A percentile compares a stretch with the other conserved stretches of the same genome.
phyloP scores from a whole-genome alignment of 352 stramenopile genomes.

The Pythium utonaiense region DNA sequence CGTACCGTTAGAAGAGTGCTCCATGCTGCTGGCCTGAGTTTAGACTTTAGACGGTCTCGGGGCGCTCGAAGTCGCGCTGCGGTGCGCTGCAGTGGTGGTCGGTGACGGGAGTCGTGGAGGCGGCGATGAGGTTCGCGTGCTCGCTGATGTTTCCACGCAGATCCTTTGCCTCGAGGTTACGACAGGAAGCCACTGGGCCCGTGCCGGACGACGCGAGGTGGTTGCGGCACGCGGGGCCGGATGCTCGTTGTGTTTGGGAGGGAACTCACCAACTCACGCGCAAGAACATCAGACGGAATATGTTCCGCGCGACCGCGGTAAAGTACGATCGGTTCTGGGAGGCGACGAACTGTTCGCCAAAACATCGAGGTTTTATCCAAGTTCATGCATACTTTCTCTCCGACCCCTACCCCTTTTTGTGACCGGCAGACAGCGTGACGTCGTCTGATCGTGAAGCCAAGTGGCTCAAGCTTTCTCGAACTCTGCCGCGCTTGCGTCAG shows the following conservation, averaged over 20 bases:
- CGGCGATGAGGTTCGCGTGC: no score
- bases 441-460: neutral
- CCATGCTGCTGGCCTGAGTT: neutral
- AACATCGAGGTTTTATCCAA: neutral
- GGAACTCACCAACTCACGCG: slow-evolving; percentile 5
- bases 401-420: neutral
- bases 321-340: slow-evolving; percentile 1
- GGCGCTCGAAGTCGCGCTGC: no score
- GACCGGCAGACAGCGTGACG: neutral
- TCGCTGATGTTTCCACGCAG: no score
- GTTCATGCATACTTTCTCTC: neutral
- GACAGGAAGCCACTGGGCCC: no score
- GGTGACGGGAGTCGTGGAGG: no score
- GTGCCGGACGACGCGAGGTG: neutral
- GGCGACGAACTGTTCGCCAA: neutral
- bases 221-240: neutral
- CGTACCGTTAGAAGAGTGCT: slow-evolving; percentile 1
- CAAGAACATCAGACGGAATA: neutral
- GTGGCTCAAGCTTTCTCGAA: neutral
- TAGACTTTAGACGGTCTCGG: no score
- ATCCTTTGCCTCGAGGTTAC: neutral
- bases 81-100: no score
- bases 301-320: neutral
- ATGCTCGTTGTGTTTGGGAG: neutral
- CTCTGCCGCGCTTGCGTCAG: slow-evolving; percentile 2